Evolutionary conservation across 2,329 filamentous ascomycete genomes (phyloP).

Genomic region (Torrubiella hemipterigena): DNA sequence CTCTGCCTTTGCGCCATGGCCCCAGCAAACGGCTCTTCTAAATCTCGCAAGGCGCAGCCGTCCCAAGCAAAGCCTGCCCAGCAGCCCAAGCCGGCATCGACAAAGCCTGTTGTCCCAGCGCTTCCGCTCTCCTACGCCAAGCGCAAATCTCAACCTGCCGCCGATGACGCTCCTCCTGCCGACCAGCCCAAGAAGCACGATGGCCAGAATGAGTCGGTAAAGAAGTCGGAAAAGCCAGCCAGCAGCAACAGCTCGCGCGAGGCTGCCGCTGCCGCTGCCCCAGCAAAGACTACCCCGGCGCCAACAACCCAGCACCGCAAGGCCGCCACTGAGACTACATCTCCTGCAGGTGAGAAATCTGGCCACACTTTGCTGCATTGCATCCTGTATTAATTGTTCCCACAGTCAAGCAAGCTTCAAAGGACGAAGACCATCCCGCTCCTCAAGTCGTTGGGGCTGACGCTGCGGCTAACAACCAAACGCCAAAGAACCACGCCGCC

Average conservation of each 20-base stretch:
- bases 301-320: neutral
- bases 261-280: neutral
- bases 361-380: no score
- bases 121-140: constrained; percentile 26
- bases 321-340: no score
- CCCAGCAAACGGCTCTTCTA: constrained; percentile 16
- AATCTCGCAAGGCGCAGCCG: constrained; percentile 17
- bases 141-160: constrained; percentile 21
- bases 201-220: neutral
- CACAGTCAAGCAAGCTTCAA: no score
- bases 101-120: constrained; percentile 23
- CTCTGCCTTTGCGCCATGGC: constrained; percentile 8
- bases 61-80: constrained; percentile 1
- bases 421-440: no score
- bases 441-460: no score
- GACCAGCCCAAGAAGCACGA: constrained; percentile 1
- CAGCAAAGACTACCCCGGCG: neutral
- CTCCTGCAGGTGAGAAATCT: no score
- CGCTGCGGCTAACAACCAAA: no score
- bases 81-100: constrained; percentile 10
- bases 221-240: neutral
- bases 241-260: neutral
- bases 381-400: no score
- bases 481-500: neutral
- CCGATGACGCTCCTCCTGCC: constrained; percentile 14